Evolutionary conservation across 352 stramenopile species (phyloP), one percentile per base, ranked within the genome.

Genomic region (Phytophthora pistaciae): DNA sequence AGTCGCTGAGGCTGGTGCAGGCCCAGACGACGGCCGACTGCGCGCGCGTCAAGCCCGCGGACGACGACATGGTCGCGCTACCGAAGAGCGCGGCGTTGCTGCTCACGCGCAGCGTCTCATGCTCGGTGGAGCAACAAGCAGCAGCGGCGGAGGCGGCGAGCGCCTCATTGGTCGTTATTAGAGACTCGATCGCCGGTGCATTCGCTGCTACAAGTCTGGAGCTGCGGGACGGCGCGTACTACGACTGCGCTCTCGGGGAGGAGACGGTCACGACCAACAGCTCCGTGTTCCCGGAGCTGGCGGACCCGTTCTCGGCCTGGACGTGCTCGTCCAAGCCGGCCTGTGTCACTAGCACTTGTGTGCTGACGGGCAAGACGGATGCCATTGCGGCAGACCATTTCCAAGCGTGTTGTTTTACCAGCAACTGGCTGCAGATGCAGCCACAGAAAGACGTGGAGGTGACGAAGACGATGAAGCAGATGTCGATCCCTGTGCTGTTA

Each of bases 401-500:
- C 46, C 62, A 90, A 50, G 72, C 83, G 9, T 91, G 83, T 65
- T 91, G 83, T 20, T 87, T 91, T 52, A 71, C 60, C 16, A 88
- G 75, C 56, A 66, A 64, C 46, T 71, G 85, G 50, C 59, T 91
- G 10, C 75, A 72, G n/a, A 83, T 88, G 79, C 62, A 74, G 25
- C 57, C 59, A 5, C 33, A 3, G 52, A 23, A 5, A 38, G 50
- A 46, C 33, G 44, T 53, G 13, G 21, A 60, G 14, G 16, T 16
- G 31, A 16, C 49, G 20, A 13, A 10, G 6, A 21, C 46, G n/a
- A 9, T 64, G 16, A 11, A 60, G 27, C 11, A 60, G 27, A 18
- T 27, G 11, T 42, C 36, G 0, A 87, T 90, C 46, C 73, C 81
- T 1, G 81, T 83, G 0, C 63, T 91, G 16, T 78, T 90, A 18